Base-by-base conservation (phyloP, 2,329 filamentous ascomycete genomes). In the Xylariales sp. region DNA sequence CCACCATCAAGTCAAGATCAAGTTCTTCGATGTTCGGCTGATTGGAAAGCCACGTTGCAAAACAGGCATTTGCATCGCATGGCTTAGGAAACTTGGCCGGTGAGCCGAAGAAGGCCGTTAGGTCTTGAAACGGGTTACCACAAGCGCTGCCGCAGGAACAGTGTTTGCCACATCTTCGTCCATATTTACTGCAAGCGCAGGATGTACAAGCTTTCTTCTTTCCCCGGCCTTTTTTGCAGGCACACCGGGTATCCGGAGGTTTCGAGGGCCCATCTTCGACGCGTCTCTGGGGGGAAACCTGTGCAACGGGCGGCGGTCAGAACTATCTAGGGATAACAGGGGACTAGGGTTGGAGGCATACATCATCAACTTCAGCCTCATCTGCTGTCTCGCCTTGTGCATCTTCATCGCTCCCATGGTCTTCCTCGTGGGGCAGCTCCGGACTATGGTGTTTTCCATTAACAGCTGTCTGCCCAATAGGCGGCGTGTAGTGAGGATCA, bases 11-110 rank as follows among this genome's bases (percentile, higher is more conserved):
- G 12, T 61, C 59, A 14, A 51, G 46, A 31, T 61, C 58, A 8
- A 61, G 47, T 34, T 61, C 59, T 33, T 60, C 59, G 24, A 60
- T 51, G 29, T 58, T 60, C 11, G 58, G 58, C 25, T 61, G 59
- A 37, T 60, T 59, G 16, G 52, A 55, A 15, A 61, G 45, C 59
- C 59, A 61, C 1, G 56, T 60, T 19, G 58, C 58, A 33, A 60
- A 61, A 43, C 59, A 61, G 4, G 55, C 45, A 32, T 57, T 60
- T 15, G 59, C 53, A 6, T 57, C 53, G 38, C 58, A 61, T 9
- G 55, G 52, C 31, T 55, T 60, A 4, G 55, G 43, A 27, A 59
- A 61, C n/a, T 40, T 42, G 15, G 40, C 43, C 19, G 45, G 42
- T 8, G 58, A 51, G 2, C 59, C 59, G 43, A 61, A 61, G 44